Conservation (phyloP, 345 rosid genomes). For the Arabis hirsuta region DNA sequence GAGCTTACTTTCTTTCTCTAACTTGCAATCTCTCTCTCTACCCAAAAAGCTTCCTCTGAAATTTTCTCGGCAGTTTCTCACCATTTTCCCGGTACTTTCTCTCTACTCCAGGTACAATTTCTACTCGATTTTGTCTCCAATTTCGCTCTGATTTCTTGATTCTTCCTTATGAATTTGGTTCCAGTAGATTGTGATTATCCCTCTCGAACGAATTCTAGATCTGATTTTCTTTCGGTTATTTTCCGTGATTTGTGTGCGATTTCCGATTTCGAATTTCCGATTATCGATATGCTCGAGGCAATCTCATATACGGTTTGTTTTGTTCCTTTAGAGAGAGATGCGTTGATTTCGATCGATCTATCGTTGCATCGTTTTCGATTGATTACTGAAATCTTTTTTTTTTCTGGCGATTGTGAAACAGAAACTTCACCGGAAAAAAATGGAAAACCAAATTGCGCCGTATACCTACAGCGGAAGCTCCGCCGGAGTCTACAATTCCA, state of each 20-base stretch:
- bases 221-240: conserved; percentile 8
- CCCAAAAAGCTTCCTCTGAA: conserved; percentile 15
- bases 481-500: conserved; percentile 46
- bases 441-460: conserved; percentile 51
- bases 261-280: conserved; percentile 10
- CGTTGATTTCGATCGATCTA: conserved; percentile 25
- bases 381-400: neutral
- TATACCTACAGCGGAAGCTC: conserved; percentile 36
- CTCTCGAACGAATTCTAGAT: conserved; percentile 12
- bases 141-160: conserved; percentile 13
- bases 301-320: neutral
- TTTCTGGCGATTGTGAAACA: conserved; percentile 23
- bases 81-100: conserved; percentile 27
- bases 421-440: conserved; percentile 18
- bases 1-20: conserved; percentile 16
- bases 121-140: conserved; percentile 8
- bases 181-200: neutral
- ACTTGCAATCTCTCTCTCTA: conserved; percentile 25
- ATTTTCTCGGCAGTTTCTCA: conserved; percentile 27
- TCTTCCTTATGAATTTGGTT: neutral
- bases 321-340: conserved; percentile 2
- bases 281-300: neutral
- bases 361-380: neutral
- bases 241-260: conserved; percentile 1
- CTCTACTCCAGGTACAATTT: conserved; percentile 25